Base-by-base conservation (phyloP, 2,329 filamentous ascomycete genomes). In the Cercospora sp. region DNA sequence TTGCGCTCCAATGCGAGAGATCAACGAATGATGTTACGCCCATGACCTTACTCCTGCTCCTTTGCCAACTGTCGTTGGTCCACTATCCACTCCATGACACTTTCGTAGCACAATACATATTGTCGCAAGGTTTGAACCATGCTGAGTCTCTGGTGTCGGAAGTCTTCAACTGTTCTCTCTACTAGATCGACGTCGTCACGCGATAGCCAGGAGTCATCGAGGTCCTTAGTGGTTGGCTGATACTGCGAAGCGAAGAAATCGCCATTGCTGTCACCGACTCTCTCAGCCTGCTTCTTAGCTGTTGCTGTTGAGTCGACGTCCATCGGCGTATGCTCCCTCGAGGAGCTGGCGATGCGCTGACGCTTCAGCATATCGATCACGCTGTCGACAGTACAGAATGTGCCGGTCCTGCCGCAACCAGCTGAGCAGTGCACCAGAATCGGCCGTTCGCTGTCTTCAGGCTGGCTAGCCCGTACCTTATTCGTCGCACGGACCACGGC, bases 111-210 rank as follows among this genome's bases (percentile, higher is more conserved):
- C 36, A 99, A 87, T 60, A 97, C 94, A 81, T 91, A 98, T 79
- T 99, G 95, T 69, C 92, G 86, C 67, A 98, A 82, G 75, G 91
- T 97, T 80, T 98, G 95, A 53, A 99, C 94, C 94, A 98, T 99
- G 80, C 93, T 97, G 20, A 97, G 81, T 72, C 95, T 85, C 81
- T 99, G 95, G 60, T 86, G 84, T 66, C 95, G 86, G 79, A 99
- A 97, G 74, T 97, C 93, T 74, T 95, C 91, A 1, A 99, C 94
- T 0, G 94, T 95, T 77, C 89, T 89, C 70, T 92, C 89, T 59
- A 99, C 89, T 68, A 98, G 80, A 78, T 99, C 95, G 1, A 91
- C 77, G 28, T 87, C 85, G 58, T 92, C 88, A 69, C 90, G 85
- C 13, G 84, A 80, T n/a, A 94, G 77, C 91, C 91, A 96, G 18